Base-by-base conservation (phyloP, 345 rosid species). In the Dovyalis caffra region DNA sequence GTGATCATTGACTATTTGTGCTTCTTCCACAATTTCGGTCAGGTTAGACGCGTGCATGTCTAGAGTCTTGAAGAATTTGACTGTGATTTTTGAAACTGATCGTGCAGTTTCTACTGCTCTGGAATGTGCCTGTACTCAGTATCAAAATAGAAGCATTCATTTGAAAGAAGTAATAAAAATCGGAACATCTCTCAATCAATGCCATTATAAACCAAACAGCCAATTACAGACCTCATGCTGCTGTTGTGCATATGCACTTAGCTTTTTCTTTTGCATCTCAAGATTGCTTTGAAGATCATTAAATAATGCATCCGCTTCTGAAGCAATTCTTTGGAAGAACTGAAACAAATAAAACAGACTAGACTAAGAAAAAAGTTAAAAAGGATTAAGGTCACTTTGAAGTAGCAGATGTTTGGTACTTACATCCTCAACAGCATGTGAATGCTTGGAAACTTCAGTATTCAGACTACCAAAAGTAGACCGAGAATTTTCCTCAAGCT, bases 281-380 rank as follows among this genome's bases (percentile, higher is more conserved):
- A 93, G 97, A 78, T 87, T 92, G 75, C 86, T 85, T 86, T 89
- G 97, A 76, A 96, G 92, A 84, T 90, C 95, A 82, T 80, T 86
- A 38, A 93, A 85, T 65, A 96, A 83, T 26, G 85, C 83, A 75
- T 93, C 97, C 75, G 99, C 98, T 82, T 90, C 95, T 0, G 94
- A 86, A 72, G 98, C 93, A 84, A 96, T 88, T 84, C 88, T 88
- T 76, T 82, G 88, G 84, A 93, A 93, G 80, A 96, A 93, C 98
- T 96, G 87, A 76, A 86, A 43, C 83, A 74, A 73, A 66, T 29
- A 81, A n/a, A 35, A 60, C 45, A 60, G 40, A 76, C 57, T 26
- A 74, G 66, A 75, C 43, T 49, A 71, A 78, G 80, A 63, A 65
- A n/a, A 40, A 72, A 69, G 38, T 16, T 34, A 63, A 75, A 74